Conservation (phyloP, 2,329 filamentous ascomycete species). For the Grosmannia penicillata region DNA sequence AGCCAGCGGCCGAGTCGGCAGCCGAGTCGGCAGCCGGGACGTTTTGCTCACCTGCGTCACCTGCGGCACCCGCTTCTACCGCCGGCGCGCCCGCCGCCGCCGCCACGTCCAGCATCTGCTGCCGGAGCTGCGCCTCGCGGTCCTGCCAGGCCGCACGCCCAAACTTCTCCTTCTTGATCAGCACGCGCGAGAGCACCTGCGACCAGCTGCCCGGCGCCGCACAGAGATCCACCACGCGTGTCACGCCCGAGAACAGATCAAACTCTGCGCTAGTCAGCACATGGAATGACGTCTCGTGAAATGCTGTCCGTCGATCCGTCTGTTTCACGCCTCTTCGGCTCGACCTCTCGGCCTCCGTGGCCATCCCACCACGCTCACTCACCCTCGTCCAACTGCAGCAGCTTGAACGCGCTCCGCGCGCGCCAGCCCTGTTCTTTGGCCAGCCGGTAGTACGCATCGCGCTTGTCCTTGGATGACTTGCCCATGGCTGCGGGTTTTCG, state of each 20-base stretch:
- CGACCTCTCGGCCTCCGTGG: too few relatives aligned
- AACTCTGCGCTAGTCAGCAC: constrained; percentile 47
- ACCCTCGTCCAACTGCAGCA: constrained; percentile 85
- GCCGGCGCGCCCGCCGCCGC: too few relatives aligned
- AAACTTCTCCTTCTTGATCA: constrained; percentile 89
- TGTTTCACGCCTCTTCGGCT: too few relatives aligned
- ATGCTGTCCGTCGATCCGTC: too few relatives aligned
- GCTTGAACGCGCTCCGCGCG: constrained; percentile 88
- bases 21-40: constrained; percentile 9
- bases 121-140: constrained; percentile 52
- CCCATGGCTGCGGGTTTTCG: too few relatives aligned
- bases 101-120: constrained; percentile 39
- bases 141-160: constrained; percentile 79
- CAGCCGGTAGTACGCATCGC: constrained; percentile 92
- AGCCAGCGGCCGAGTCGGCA: neutral
- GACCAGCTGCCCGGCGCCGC: constrained; percentile 96
- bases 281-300: too few relatives aligned
- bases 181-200: constrained; percentile 81
- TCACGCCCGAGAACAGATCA: constrained; percentile 80
- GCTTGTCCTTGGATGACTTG: constrained; percentile 97
- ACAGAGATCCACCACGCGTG: constrained; percentile 87
- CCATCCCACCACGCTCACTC: too few relatives aligned
- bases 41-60: neutral
- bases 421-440: constrained; percentile 99
- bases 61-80: too few relatives aligned